phyloP scores from a whole-genome alignment of 2,329 filamentous ascomycete genomes.

The Scleromitrula shiraiana region DNA sequence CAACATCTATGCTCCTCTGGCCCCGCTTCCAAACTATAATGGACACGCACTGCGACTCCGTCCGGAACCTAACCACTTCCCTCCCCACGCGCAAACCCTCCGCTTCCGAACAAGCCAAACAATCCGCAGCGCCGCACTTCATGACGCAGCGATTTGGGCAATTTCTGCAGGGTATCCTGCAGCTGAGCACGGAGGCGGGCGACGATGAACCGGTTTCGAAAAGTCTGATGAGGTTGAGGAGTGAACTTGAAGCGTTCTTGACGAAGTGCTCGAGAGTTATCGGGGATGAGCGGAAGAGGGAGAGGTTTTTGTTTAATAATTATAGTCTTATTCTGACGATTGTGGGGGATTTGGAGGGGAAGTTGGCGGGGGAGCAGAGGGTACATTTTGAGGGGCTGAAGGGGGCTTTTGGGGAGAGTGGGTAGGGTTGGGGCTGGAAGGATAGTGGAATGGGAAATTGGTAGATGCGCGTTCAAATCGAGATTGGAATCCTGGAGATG shows the following conservation, averaged over 20 bases:
- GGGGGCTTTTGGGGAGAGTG: slow-evolving; percentile 43
- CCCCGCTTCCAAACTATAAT: slow-evolving; percentile 90
- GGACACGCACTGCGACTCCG: slow-evolving; percentile 83
- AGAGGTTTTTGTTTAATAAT: slow-evolving; percentile 90
- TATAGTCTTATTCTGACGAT: slow-evolving; percentile 93
- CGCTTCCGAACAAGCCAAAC: slow-evolving; percentile 46
- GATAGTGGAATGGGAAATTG: no score
- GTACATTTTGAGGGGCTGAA: slow-evolving; percentile 65
- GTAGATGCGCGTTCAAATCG: no score
- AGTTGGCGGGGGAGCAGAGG: slow-evolving; percentile 66
- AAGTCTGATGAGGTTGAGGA: slow-evolving; percentile 67
- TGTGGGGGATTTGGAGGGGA: slow-evolving; percentile 68
- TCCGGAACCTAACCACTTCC: slow-evolving; percentile 54
- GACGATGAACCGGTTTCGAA: slow-evolving; percentile 89
- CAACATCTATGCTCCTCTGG: slow-evolving; percentile 92
- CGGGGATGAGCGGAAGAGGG: slow-evolving; percentile 70
- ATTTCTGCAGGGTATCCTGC: slow-evolving; percentile 75
- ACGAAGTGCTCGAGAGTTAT: slow-evolving; percentile 68
- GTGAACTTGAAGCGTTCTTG: slow-evolving; percentile 78
- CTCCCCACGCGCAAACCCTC: slow-evolving; percentile 38
- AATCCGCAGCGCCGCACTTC: slow-evolving; percentile 79
- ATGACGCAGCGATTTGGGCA: slow-evolving; percentile 94
- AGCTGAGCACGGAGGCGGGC: slow-evolving; percentile 78
- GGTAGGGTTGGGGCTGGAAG: no score
- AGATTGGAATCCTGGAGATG: background rate